Base-by-base conservation (phyloP, 179 eudicot genomes). In the Dionaea muscipula region DNA sequence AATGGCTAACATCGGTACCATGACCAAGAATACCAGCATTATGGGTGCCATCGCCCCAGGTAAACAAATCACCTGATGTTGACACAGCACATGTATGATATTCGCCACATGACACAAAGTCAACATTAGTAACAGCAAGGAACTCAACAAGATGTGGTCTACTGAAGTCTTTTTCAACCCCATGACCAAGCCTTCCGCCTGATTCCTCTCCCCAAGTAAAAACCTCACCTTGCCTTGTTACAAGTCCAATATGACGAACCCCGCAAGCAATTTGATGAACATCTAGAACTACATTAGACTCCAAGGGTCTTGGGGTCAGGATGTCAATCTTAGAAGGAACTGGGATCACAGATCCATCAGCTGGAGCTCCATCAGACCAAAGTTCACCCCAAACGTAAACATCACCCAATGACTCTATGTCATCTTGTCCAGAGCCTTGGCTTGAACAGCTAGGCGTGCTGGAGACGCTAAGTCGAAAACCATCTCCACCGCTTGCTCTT, bases 201-300 rank as follows among this genome's bases (percentile, higher is more conserved):
- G 74, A 82, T 72, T 90, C 97, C 68, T 86, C 97, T 9, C 97
- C 97, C 94, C 95, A 90, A 1, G 94, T 81, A 68, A 90, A 90
- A 44, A 90, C 83, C 76, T 90, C 95, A 20, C 95, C 95, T 71
- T 90, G 97, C 66, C 85, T 69, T 2, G 95, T 86, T 10, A 86
- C 95, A 25, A 90, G 94, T 40, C 82, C 85, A 53, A 80, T 65
- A 60, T 90, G 95, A 1, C 85, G 77, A 5, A 80, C 87, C n/a
- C 95, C 97, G 72, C 97, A 86, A 38, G 85, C 75, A 46, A 90
- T 81, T 66, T 90, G 95, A 61, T 81, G 94, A 40, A 90, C 97
- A 69, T 84, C 95, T n/a, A 90, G 77, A 57, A 86, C 97, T 35
- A 90, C 84, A 58, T 80, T 78, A 2, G 95, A 75, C 31, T 90